A percentile compares a stretch with the other conserved stretches of the same genome.
Conservation (phyloP, 176 grass and related monocot species). For the Cocos nucifera region DNA sequence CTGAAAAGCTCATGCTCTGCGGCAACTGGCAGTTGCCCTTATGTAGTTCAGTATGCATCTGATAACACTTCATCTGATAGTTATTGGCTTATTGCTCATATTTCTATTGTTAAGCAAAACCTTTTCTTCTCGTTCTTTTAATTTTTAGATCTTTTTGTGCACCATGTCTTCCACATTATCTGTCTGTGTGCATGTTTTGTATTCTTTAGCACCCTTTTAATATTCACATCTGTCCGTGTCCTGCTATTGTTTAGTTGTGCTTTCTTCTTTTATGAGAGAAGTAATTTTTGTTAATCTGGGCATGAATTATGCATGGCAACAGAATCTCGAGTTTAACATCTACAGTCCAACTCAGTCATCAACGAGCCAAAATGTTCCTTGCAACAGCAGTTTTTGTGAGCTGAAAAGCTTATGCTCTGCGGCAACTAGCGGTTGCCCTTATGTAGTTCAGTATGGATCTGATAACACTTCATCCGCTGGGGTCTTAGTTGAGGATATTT, state of each 20-base stretch:
- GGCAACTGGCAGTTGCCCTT: constrained; percentile 52
- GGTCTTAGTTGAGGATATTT: constrained; percentile 64
- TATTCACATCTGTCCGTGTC: neutral
- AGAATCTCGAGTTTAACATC: constrained; percentile 37
- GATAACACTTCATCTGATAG: constrained; percentile 55
- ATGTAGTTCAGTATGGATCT: constrained; percentile 51
- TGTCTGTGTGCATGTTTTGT: neutral
- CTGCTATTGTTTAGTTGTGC: neutral
- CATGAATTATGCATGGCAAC: constrained; percentile 16
- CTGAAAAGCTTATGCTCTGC: constrained; percentile 29
- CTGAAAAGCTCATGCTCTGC: constrained; percentile 28
- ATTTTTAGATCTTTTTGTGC: too few species aligned
- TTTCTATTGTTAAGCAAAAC: too few species aligned
- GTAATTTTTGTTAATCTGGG: neutral
- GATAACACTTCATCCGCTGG: constrained; percentile 73
- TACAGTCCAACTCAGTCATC: constrained; percentile 53
- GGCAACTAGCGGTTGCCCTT: constrained; percentile 51
- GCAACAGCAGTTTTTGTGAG: constrained; percentile 57
- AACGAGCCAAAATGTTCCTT: constrained; percentile 58
- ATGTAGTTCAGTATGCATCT: constrained; percentile 51
- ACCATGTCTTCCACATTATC: too few species aligned
- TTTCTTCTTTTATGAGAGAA: neutral
- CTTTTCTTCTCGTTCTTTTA: too few species aligned
- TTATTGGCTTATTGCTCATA: too few species aligned
- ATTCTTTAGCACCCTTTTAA: neutral